Evolutionary conservation across 805 yeast genomes (phyloP).

Genomic region (Yarrowia divulgata): DNA sequence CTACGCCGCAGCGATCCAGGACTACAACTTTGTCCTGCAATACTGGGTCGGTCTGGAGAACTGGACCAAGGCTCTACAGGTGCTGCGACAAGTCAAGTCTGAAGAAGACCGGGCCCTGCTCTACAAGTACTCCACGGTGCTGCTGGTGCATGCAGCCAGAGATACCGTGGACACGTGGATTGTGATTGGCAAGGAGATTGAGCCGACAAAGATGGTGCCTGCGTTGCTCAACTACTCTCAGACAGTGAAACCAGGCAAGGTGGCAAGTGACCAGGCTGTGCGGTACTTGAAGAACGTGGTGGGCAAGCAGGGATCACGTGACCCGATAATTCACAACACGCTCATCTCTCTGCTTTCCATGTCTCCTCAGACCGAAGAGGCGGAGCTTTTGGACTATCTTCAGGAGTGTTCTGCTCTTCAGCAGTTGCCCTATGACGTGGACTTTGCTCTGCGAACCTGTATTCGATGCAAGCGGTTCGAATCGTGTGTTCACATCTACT

Average conservation of each 20-base stretch:
- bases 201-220: constrained; percentile 65
- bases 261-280: constrained; percentile 67
- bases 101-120: constrained; percentile 59
- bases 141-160: constrained; percentile 71
- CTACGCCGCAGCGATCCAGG: constrained; percentile 72
- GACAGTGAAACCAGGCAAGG: constrained; percentile 42
- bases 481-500: constrained; percentile 76
- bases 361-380: constrained; percentile 55
- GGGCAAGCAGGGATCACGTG: constrained; percentile 56
- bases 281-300: constrained; percentile 63
- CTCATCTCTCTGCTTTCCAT: constrained; percentile 71
- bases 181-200: constrained; percentile 49
- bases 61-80: constrained; percentile 76
- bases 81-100: constrained; percentile 55
- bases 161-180: constrained; percentile 83
- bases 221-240: constrained; percentile 67
- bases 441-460: constrained; percentile 78
- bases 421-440: constrained; percentile 61
- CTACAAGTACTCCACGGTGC: constrained; percentile 71
- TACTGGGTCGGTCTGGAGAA: constrained; percentile 72
- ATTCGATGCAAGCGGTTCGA: constrained; percentile 63
- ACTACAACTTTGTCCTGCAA: constrained; percentile 70
- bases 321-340: constrained; percentile 68
- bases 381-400: constrained; percentile 59
- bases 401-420: constrained; percentile 51